These are phyloP conservation scores for Plantago major DNA, from an alignment of 257 asterid species.

Conservation along the genomic window DNA sequence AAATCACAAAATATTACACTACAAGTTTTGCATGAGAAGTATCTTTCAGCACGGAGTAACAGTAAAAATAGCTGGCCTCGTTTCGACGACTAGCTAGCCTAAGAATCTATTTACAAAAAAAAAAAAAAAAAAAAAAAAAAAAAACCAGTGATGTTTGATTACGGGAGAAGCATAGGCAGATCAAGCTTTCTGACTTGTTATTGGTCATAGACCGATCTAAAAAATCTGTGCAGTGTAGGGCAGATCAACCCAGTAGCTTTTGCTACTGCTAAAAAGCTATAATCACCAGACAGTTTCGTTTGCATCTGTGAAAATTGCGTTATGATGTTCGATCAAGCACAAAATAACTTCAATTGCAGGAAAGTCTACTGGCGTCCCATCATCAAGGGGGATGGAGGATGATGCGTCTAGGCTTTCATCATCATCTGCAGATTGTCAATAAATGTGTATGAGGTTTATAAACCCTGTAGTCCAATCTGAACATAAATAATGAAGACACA, in stretches of 20 bases:
- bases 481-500: neutral
- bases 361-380: slow-evolving; percentile 56
- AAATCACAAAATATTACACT: too few species aligned
- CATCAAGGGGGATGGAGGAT: slow-evolving; percentile 78
- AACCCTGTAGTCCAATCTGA: neutral
- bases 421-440: slow-evolving; percentile 37
- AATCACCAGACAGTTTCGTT: slow-evolving; percentile 78
- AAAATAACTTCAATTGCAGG: slow-evolving; percentile 81
- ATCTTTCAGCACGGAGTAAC: too few species aligned
- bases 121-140: too few species aligned
- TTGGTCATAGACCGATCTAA: slow-evolving; percentile 16
- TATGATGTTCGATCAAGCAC: slow-evolving; percentile 84
- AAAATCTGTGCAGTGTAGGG: slow-evolving; percentile 28
- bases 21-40: too few species aligned
- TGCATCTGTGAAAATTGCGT: slow-evolving; percentile 77
- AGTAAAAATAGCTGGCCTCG: too few species aligned
- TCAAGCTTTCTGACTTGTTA: too few species aligned
- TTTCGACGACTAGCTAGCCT: too few species aligned
- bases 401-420: slow-evolving; percentile 57
- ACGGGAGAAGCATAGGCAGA: too few species aligned
- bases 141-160: too few species aligned
- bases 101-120: too few species aligned
- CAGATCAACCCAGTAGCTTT: too few species aligned
- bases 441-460: neutral
- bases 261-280: slow-evolving; percentile 5